Base-by-base conservation (phyloP, 2,329 filamentous ascomycete genomes). In the Cryphonectria naterciae region DNA sequence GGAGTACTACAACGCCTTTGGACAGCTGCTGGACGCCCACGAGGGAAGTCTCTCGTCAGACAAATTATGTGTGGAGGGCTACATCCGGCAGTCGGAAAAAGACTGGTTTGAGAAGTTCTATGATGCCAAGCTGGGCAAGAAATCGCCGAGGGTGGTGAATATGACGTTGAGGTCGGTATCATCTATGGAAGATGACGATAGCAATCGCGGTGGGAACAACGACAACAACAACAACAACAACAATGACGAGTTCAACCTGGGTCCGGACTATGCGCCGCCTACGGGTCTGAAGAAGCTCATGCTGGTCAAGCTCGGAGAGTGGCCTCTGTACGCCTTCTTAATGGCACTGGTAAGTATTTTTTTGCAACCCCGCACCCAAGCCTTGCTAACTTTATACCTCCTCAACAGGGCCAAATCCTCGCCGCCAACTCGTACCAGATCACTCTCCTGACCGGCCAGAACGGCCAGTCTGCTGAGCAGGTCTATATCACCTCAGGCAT, bases 351-450 rank as follows among this genome's bases (percentile, higher is more conserved):
- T 65, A 65, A 65, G 63, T 46, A 8, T 17, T 35, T 13, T 25
- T 25, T 4, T 32, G 32, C 32, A 32, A 32, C 32, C 32, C 32
- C 32, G 32, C 32, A 32, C 32, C 32, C 32, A 32, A 32, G 32
- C 32, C 15, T 5, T 11, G 17, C 39, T 49, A 8, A 35, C 43
- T 10, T 39, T n/a, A 17, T 65, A n/a, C 22, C 19, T 5, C 35
- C 28, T 52, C 25, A n/a, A n/a, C 15, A 65, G 49, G 87, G 87
- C 32, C 89, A 91, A 75, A 87, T 91, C 72, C 86, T 91, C 65
- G 87, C 89, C 1, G 87, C 88, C 70, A 91, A 90, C 78, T 91
- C 88, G 0, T 91, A 91, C 78, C 90, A 92, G 76, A 88, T 92
- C 76, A 90, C 89, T 0, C 83, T 92, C n/a, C 83, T 92, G 28